Conservation (phyloP, 2,329 filamentous ascomycete genomes). For the Talaromyces verruculosus region DNA sequence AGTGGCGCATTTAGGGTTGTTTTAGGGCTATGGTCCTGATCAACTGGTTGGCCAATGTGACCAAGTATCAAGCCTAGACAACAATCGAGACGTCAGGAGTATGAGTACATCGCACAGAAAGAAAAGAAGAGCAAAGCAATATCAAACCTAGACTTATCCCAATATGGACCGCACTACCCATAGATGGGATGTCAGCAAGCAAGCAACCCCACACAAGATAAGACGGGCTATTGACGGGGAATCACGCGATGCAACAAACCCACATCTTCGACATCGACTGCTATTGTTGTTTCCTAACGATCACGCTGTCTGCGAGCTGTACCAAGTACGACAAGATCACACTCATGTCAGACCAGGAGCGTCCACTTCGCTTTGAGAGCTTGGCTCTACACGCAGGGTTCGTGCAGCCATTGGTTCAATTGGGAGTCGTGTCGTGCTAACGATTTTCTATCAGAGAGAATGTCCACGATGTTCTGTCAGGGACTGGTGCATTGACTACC, state of each 20-base stretch:
- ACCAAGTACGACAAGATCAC: background rate
- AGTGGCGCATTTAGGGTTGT: background rate
- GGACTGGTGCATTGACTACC: constrained; percentile 16
- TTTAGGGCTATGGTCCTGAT: background rate
- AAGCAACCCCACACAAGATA: constrained; percentile 1
- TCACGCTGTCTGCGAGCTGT: background rate
- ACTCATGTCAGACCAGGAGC: constrained; percentile 10
- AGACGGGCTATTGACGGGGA: background rate
- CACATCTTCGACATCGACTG: background rate
- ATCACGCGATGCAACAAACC: constrained; percentile 1
- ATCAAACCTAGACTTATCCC: background rate
- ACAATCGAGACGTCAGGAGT: background rate
- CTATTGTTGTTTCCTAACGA: background rate
- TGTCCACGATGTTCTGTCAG: constrained; percentile 18
- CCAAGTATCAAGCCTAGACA: background rate
- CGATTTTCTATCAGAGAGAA: background rate
- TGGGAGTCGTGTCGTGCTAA: background rate
- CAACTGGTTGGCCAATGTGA: background rate
- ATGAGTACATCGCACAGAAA: background rate
- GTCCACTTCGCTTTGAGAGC: constrained; percentile 17
- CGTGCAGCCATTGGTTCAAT: background rate
- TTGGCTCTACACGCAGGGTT: constrained; percentile 19
- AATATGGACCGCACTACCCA: background rate
- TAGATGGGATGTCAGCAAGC: background rate
- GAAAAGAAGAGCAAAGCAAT: background rate